Conservation (phyloP, 2,329 filamentous ascomycete species). For the Nothopassalora personata region DNA sequence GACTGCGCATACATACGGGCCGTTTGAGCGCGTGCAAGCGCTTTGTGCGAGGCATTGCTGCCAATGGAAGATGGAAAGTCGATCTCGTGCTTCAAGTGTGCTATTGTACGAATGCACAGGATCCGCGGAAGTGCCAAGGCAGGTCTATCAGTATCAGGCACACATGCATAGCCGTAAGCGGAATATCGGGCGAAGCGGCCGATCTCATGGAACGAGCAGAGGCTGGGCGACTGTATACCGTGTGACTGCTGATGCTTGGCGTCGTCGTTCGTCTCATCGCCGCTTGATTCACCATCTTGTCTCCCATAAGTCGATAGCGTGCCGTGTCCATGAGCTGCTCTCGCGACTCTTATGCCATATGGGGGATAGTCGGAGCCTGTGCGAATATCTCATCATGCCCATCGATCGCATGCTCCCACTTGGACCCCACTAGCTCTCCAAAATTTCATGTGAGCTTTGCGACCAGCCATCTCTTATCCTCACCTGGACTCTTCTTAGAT, state of each 20-base stretch:
- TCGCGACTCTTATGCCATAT: no score
- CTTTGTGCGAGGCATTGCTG: conserved; percentile 45
- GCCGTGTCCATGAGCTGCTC: no score
- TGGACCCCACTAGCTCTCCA: not conserved
- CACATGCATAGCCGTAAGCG: not conserved
- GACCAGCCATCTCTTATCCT: not conserved
- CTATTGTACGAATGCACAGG: conserved; percentile 2
- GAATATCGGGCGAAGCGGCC: not conserved
- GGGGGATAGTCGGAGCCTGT: not conserved
- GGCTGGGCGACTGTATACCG: no score
- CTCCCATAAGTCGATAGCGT: no score
- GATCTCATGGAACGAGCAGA: no score
- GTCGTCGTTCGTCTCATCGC: not conserved
- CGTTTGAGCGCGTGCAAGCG: conserved; percentile 55
- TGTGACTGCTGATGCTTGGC: no score
- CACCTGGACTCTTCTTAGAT: not conserved
- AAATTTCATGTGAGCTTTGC: not conserved
- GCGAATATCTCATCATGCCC: not conserved
- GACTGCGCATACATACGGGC: conserved; percentile 11
- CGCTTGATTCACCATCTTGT: not conserved
- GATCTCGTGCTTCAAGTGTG: not conserved
- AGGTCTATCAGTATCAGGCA: not conserved
- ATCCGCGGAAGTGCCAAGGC: not conserved
- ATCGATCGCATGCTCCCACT: not conserved
- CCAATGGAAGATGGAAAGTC: not conserved